Conservation (phyloP, 306 rosid genomes). For the Morella rubra region DNA sequence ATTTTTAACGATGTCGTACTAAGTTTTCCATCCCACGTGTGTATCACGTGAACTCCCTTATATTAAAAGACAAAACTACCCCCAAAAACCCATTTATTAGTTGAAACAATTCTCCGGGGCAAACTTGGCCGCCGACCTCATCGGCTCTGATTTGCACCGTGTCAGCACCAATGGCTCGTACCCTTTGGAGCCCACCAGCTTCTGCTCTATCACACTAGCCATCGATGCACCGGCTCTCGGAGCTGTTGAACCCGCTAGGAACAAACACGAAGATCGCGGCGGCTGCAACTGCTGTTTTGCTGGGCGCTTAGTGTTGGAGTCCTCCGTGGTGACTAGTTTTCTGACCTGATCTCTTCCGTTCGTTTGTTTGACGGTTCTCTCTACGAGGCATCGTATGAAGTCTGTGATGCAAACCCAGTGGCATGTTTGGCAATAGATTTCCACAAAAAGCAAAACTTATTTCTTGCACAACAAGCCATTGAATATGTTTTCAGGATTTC, state of each 20-base stretch:
- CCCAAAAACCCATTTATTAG: too few relatives aligned
- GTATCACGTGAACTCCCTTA: too few relatives aligned
- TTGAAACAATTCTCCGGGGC: slow-evolving; percentile 72
- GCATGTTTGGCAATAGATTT: too few relatives aligned
- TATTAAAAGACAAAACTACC: too few relatives aligned
- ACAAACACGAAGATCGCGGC: slow-evolving; percentile 73
- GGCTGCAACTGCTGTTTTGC: slow-evolving; percentile 51
- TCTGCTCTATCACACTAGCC: slow-evolving; percentile 73
- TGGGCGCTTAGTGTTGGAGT: slow-evolving; percentile 21
- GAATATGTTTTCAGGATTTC: too few relatives aligned
- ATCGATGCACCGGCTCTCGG: slow-evolving; percentile 44
- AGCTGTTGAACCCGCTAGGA: slow-evolving; percentile 38
- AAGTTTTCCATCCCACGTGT: too few relatives aligned
- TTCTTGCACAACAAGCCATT: too few relatives aligned
- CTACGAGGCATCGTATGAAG: slow-evolving; percentile 73
- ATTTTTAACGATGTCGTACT: too few relatives aligned
- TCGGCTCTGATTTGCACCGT: slow-evolving; percentile 95
- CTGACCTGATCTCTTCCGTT: slow-evolving; percentile 29
- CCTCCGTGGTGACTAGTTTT: slow-evolving; percentile 33
- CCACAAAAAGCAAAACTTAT: too few relatives aligned
- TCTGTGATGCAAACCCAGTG: slow-evolving; percentile 90
- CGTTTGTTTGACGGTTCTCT: slow-evolving; percentile 39
- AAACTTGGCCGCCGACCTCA: slow-evolving; percentile 63
- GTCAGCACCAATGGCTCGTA: slow-evolving; percentile 84
- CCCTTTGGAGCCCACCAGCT: slow-evolving; percentile 55